A percentile compares a stretch with the other conserved stretches of the same genome.
phyloP scores from a whole-genome alignment of 805 yeast species.

The Candida glaebosa region DNA sequence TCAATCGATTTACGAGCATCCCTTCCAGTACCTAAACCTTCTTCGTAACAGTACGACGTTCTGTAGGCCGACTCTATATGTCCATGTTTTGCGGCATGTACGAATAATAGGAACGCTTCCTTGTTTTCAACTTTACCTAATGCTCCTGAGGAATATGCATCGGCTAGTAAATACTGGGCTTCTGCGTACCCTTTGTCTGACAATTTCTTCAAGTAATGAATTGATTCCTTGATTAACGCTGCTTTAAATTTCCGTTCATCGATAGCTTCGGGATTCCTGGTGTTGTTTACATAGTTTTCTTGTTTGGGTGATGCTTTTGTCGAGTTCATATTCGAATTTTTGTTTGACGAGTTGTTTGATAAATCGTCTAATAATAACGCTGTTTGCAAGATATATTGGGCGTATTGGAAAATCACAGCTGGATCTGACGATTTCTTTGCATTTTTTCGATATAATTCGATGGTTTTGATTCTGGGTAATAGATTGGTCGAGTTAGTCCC shows the following conservation, averaged over 20 bases:
- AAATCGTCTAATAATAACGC: slow-evolving; percentile 58
- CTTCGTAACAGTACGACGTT: slow-evolving; percentile 87
- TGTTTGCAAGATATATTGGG: slow-evolving; percentile 84
- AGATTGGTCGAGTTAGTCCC: slow-evolving; percentile 49
- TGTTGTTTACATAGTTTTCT: not conserved
- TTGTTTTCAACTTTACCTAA: slow-evolving; percentile 75
- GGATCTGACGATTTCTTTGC: slow-evolving; percentile 86
- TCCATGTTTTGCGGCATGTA: slow-evolving; percentile 88
- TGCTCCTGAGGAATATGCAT: slow-evolving; percentile 81
- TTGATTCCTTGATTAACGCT: slow-evolving; percentile 74
- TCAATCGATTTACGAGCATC: slow-evolving; percentile 86
- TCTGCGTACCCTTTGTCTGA: slow-evolving; percentile 80
- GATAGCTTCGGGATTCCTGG: slow-evolving; percentile 7
- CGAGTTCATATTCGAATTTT: slow-evolving; percentile 15
- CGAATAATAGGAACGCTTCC: slow-evolving; percentile 75
- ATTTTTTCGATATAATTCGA: slow-evolving; percentile 81
- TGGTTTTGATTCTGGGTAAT: slow-evolving; percentile 74
- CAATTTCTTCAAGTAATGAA: slow-evolving; percentile 61
- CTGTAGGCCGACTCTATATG: slow-evolving; percentile 91
- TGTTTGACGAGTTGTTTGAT: slow-evolving; percentile 10
- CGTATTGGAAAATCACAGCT: slow-evolving; percentile 81
- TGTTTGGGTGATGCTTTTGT: not conserved
- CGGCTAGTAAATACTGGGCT: slow-evolving; percentile 91
- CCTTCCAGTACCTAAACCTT: slow-evolving; percentile 88
- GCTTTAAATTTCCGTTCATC: slow-evolving; percentile 38